Evolutionary conservation across 169 alveolate species (phyloP), one percentile per base, ranked within the genome.

Genomic region (Eimeria tenella): DNA sequence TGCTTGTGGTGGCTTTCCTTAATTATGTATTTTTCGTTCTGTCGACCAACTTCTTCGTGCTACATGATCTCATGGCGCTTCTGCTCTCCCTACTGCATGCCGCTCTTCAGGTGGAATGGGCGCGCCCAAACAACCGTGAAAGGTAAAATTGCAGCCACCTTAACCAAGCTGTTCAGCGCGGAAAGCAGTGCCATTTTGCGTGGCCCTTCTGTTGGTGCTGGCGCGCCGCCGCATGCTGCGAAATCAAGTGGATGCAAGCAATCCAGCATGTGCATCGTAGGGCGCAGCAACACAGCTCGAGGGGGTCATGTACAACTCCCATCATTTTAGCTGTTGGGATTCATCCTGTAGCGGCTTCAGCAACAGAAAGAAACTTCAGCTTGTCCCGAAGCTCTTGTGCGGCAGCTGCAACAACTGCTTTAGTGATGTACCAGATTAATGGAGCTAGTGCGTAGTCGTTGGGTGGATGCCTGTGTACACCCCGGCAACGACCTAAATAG

Each of bases 61-160:
- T 17, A 4, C 62, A 7, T 73, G 25, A 6, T 31, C 73, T 63
- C 19, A 5, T 42, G 79, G 13, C 19, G 21, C 13, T 68, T 21
- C 71, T 71, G 55, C 77, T 62, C 71, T 82, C 62, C 58, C 62
- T n/a, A 50, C 25, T 75, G 89, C 75, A 53, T 50, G 60, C 53
- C 15, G 52, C 53, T 68, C 70, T 68, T 17, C 83, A 97, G 98
- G 98, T 97, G 94, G 98, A 97, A 84, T 97, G 98, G 98, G 98
- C 98, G 58, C 94, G 94, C 71, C 98, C 98, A 21, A 95, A 98
- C 68, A 81, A 95, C 87, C 96, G 93, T 71, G 97, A 96, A n/a
- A 77, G 96, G 31, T 94, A 77, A 93, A 19, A 0, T 0, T 10
- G 68, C 11, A 10, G 68, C 11, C 68, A 17, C 68, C 19, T 3